Conservation (phyloP, 306 rosid species). For the Dryas drummondii region DNA sequence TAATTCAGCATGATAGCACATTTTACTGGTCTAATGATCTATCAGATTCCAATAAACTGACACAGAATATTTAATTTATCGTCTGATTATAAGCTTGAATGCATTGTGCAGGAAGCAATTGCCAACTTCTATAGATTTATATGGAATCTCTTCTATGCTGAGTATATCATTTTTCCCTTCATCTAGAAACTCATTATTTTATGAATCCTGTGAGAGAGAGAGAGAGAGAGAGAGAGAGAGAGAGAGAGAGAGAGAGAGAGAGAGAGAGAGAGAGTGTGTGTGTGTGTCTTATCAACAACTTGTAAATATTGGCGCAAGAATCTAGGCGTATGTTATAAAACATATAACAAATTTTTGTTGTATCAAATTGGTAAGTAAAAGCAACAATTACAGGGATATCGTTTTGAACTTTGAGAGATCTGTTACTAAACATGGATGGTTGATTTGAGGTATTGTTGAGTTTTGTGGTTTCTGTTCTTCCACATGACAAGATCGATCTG, state of each 20-base stretch:
- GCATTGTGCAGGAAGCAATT: slow-evolving; percentile 81
- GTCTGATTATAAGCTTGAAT: slow-evolving; percentile 18
- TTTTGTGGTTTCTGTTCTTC: neutral
- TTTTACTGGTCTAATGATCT: neutral
- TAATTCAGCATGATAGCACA: neutral
- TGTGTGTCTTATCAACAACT: neutral
- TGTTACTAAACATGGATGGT: no score
- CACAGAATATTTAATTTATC: neutral
- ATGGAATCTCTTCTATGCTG: slow-evolving; percentile 93
- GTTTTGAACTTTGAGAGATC: neutral
- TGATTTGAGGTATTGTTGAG: neutral
- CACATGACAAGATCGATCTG: neutral
- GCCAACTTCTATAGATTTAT: slow-evolving; percentile 80
- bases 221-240: slow-evolving; percentile 13
- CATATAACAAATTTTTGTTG: neutral
- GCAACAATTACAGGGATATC: neutral
- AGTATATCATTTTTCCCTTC: slow-evolving; percentile 82
- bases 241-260: neutral
- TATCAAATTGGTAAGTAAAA: slow-evolving; percentile 9
- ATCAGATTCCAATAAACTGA: neutral
- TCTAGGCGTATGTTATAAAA: neutral
- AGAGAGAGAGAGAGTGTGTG: slow-evolving; percentile 2
- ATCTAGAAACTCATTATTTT: slow-evolving; percentile 45
- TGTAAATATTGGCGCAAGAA: slow-evolving; percentile 7
- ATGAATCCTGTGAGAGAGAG: neutral